Evolutionary conservation across 148 eudicot species (phyloP).

Genomic region (Pharnaceum exiguum): DNA sequence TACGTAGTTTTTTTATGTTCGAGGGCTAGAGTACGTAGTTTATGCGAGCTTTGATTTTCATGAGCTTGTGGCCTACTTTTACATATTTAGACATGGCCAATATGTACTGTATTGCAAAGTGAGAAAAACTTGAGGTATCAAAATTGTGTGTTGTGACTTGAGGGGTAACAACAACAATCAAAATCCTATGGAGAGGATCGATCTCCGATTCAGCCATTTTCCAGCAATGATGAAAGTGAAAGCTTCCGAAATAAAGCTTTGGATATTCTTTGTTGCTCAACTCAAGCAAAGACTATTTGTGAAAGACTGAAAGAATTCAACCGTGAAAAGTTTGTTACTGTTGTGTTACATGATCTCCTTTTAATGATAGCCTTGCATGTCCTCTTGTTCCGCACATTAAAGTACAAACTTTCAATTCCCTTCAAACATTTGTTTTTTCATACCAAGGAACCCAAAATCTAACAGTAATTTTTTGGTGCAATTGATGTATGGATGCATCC

Average conservation of each 20-base stretch:
- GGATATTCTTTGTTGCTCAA: conserved; percentile 26
- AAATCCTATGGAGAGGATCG: conserved; percentile 2
- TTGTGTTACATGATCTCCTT: not conserved
- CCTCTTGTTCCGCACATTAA: no score
- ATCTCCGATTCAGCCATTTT: no score
- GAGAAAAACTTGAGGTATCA: not conserved
- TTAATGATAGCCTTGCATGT: no score
- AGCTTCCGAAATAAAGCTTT: conserved; percentile 25
- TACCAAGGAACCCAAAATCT: no score
- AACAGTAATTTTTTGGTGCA: no score
- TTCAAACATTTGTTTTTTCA: no score
- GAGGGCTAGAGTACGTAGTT: conserved; percentile 10
- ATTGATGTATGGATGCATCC: no score
- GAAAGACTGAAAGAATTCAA: conserved; percentile 1
- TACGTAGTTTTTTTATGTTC: not conserved
- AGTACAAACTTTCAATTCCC: no score
- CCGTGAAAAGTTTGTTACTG: not conserved
- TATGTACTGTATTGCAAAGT: not conserved
- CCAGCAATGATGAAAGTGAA: conserved; percentile 23
- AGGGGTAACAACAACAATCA: not conserved
- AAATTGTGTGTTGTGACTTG: conserved; percentile 4
- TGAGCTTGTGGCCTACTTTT: not conserved
- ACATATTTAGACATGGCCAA: not conserved
- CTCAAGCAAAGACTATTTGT: conserved; percentile 18
- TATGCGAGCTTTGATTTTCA: conserved; percentile 2